Evolutionary conservation across 257 asterid genomes (phyloP).

Genomic region (Primulina huaijiensis): DNA sequence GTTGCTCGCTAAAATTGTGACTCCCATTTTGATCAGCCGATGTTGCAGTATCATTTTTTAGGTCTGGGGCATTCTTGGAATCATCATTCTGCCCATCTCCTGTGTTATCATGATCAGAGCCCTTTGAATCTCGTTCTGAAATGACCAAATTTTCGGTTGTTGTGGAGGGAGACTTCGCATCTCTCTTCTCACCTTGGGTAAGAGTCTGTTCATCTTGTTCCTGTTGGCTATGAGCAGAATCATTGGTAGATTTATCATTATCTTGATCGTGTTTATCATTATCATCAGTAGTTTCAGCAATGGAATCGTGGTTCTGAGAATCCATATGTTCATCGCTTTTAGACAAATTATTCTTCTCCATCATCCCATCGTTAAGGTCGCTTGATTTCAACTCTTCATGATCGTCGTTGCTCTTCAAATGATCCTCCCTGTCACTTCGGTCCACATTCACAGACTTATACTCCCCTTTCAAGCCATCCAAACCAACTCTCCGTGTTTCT

Average conservation of each 20-base stretch:
- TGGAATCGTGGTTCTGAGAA: constrained; percentile 25
- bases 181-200: constrained; percentile 26
- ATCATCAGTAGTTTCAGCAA: constrained; percentile 27
- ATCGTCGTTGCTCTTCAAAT: constrained; percentile 21
- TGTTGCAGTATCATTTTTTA: constrained; percentile 28
- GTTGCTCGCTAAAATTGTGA: constrained; percentile 23
- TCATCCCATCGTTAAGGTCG: constrained; percentile 23
- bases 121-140: constrained; percentile 26
- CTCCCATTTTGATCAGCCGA: constrained; percentile 20
- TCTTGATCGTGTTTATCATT: constrained; percentile 22
- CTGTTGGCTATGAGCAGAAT: constrained; percentile 29
- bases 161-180: constrained; percentile 18
- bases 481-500: constrained; percentile 30
- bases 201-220: constrained; percentile 25
- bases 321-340: constrained; percentile 21
- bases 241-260: constrained; percentile 25
- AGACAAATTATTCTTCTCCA: constrained; percentile 29
- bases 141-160: constrained; percentile 20
- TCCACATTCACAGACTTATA: constrained; percentile 29
- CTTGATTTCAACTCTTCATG: constrained; percentile 22
- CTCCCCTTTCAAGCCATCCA: constrained; percentile 22
- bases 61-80: constrained; percentile 6
- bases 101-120: constrained; percentile 14
- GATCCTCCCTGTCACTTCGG: constrained; percentile 22
- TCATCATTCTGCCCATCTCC: constrained; percentile 26